Conservation (phyloP, 176 grass and related monocot genomes). For the Hordeum vulgare region MorexV3_pseudomolecules_assembly NC_058524.1:87094876-87095375, state of each 20-base stretch:
- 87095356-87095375: slow-evolving; percentile 99
- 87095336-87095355: slow-evolving; percentile 19
- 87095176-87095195: slow-evolving; percentile 29
- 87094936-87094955: too few species aligned
- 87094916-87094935: too few species aligned
- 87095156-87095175: slow-evolving; percentile 35
- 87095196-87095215: slow-evolving; percentile 12
- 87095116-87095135: slow-evolving; percentile 40
- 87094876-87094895: too few species aligned
- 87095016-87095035: neutral
- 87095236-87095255: slow-evolving; percentile 63
- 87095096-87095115: slow-evolving; percentile 25
- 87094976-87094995: neutral
- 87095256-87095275: slow-evolving; percentile 40
- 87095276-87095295: slow-evolving; percentile 35
- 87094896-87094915: too few species aligned
- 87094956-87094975: neutral
- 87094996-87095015: neutral
- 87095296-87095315: slow-evolving; percentile 31
- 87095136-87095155: slow-evolving; percentile 44
- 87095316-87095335: slow-evolving; percentile 42
- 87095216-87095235: slow-evolving; percentile 38
- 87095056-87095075: neutral
- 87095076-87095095: slow-evolving; percentile 17
- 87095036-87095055: neutral